Percentiles rank a stretch among this genome's conserved stretches.
Evolutionary conservation across 805 yeast species (phyloP).

Genomic region (Zygosaccharomyces bailii): DNA sequence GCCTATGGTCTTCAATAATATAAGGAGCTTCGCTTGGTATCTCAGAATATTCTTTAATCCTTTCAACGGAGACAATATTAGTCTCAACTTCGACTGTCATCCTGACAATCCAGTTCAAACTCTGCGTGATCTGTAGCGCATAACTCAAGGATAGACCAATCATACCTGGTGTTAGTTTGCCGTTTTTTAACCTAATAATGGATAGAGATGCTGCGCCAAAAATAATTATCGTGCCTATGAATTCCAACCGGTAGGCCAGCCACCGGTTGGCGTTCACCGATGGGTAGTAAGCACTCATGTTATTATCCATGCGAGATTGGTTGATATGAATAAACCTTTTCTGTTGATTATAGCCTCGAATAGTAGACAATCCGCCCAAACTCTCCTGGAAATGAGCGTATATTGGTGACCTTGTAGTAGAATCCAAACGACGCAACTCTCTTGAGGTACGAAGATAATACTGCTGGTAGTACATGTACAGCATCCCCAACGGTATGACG

Average conservation of each 20-base stretch:
- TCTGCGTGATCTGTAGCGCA: conserved; percentile 88
- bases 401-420: conserved; percentile 75
- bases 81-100: conserved; percentile 99
- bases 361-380: conserved; percentile 67
- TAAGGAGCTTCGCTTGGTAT: conserved; percentile 83
- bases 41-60: conserved; percentile 83
- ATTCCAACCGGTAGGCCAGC: conserved; percentile 93
- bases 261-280: conserved; percentile 92
- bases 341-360: conserved; percentile 69
- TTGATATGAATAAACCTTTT: conserved; percentile 62
- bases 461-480: conserved; percentile 70
- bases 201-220: conserved; percentile 81
- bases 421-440: conserved; percentile 78
- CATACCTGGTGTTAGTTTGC: conserved; percentile 78
- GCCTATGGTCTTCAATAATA: conserved; percentile 59
- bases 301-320: conserved; percentile 70
- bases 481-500: conserved; percentile 61
- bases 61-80: conserved; percentile 93
- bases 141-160: conserved; percentile 93
- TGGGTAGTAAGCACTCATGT: conserved; percentile 90
- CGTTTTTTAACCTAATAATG: conserved; percentile 62
- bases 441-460: conserved; percentile 74
- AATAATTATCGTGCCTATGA: conserved; percentile 84
- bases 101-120: conserved; percentile 95
- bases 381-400: conserved; percentile 85